Evolutionary conservation across 2,329 filamentous ascomycete species (phyloP), one percentile per base, ranked within the genome.

Genomic region (Hortaea sp.): DNA sequence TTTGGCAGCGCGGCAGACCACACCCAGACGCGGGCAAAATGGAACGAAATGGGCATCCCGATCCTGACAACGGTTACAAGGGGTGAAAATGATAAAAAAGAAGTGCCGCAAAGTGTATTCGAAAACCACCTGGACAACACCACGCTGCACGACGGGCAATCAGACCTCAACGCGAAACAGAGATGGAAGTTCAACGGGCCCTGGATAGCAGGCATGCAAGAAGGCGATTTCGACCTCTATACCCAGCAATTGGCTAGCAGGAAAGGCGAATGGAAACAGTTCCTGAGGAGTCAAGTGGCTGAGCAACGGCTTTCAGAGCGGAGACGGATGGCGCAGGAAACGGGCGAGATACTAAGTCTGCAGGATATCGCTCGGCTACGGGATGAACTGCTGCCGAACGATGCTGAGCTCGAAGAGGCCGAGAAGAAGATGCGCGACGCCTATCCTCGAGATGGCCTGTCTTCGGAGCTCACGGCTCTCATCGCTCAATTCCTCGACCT

Each of bases 1-100:
- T 97, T 88, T 66, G 75, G 80, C 52, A 88, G 85, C 34, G 85
- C 88, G 0, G 78, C 82, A 47, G 87, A 95, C 64, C 87, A 94
- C 66, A 78, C 82, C 43, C 70, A 88, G 55, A 88, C 87, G 6
- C 71, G 94, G 46, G 74, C 81, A 61, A 97, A 95, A 71, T 95
- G 84, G 70, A 84, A 88, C 63, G 86, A 94, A 64, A 73, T 95
- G 63, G 76, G 79, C 48, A 68, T 95, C 45, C 80, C 86, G 5
- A 69, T 95, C 49, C 76, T 81, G 12, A 71, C 79, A 28, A 63
- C 63, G 28, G 55, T 59, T 31, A 42, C 45, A 7, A 56, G 51
- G 42, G 43, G 56, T 13, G 29, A 11, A 10, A 20, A 20, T 20
- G 30, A 13, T 12, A 31, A 45, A 12, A 5, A 37, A 1, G 44